Evolutionary conservation across 2,329 filamentous ascomycete genomes (phyloP), one percentile per base, ranked within the genome.

Genomic region (Claviceps africana): DNA sequence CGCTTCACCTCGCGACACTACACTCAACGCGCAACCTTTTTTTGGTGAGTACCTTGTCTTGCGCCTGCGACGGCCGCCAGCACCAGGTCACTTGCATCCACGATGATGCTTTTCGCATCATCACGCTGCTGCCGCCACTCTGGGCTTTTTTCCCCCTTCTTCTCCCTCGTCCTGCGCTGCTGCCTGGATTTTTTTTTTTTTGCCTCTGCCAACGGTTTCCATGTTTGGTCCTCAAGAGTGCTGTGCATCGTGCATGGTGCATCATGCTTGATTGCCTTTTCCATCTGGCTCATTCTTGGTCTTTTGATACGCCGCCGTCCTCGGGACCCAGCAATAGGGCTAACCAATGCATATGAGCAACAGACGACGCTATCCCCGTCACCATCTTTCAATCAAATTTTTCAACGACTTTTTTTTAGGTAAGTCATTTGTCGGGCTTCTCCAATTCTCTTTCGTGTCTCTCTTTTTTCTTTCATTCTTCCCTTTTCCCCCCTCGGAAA

Each of bases 11-110:
- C 70, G 65, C 65, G 68, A n/a, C n/a, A n/a, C n/a, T n/a, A 70
- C 64, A 70, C 67, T 68, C 65, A 66, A 63, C 62, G 21, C 40
- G 40, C 40, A 19, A 25, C 40, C 19, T 43, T 28, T 56, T 56
- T 63, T 59, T 65, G 68, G 77, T 81, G 71, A 80, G 77, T 81
- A 78, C 76, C 60, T 76, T 58, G 50, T 50, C 59, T 28, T 28
- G 52, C 62, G 56, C 57, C 55, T 58, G 49, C 52, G n/a, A 51
- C 49, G 47, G 42, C 54, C 47, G 53, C 56, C 48, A 68, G 65
- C 57, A 59, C 59, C 60, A 73, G 71, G 69, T 56, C 55, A 59
- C 60, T 59, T 53, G 56, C 56, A 55, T 56, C n/a, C 53, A 28
- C 50, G 30, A 52, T 42, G 50, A 50, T 47, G 4, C 21, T n/a